Evolutionary conservation across 306 rosid genomes (phyloP).

Genomic region (Spatholobus suberectus): DNA sequence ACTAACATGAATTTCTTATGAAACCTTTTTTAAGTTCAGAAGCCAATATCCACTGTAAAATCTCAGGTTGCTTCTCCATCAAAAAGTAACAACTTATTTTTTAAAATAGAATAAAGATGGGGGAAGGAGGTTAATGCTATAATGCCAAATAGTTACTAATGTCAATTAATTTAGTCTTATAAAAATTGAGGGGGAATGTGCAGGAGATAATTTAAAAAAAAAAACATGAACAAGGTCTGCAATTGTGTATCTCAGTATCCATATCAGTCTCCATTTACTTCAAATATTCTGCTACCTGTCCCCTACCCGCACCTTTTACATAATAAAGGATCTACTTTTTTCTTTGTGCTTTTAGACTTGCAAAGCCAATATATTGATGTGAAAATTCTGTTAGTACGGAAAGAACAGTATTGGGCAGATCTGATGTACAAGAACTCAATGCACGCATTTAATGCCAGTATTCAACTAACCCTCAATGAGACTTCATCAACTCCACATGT

Average conservation of each 20-base stretch:
- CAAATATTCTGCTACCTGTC: neutral
- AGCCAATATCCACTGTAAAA: slow-evolving; percentile 15
- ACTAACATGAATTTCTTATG: slow-evolving; percentile 17
- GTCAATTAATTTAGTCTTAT: slow-evolving; percentile 12
- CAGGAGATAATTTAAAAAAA: neutral
- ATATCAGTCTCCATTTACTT: neutral
- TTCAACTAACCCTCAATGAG: too few species aligned
- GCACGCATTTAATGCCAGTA: neutral
- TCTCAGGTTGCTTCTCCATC: neutral
- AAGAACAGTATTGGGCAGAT: neutral
- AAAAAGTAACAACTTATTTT: neutral
- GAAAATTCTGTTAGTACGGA: neutral
- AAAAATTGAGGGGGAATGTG: neutral
- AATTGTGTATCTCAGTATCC: neutral
- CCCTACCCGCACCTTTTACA: neutral
- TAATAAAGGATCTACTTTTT: neutral
- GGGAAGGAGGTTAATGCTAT: slow-evolving; percentile 10
- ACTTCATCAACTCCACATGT: neutral
- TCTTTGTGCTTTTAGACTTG: neutral
- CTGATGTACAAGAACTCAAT: neutral
- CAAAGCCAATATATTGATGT: neutral
- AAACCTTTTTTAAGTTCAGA: neutral
- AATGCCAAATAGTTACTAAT: neutral
- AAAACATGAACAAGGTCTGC: neutral
- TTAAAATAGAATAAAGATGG: neutral